Base-by-base conservation (phyloP, 2,329 filamentous ascomycete species). In the Fusarium dlaminii region DNA sequence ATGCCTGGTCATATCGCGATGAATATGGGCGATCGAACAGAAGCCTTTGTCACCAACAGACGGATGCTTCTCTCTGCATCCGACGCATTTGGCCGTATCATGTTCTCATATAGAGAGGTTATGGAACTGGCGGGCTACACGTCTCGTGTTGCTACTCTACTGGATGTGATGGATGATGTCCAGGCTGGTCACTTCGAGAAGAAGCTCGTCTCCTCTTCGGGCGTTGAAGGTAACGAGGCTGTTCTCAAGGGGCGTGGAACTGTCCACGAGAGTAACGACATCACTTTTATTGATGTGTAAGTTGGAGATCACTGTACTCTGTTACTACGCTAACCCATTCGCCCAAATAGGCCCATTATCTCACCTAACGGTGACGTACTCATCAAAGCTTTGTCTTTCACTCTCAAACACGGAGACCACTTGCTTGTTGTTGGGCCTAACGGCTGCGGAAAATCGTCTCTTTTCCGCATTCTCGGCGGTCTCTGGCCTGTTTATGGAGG, bases 401-500 rank as follows among this genome's bases (percentile, higher is more conserved):
- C 91, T 34, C 94, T 99, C 72, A 90, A 91, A 63, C 92, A 93
- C 3, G 94, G 95, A 63, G 94, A 98, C 68, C 96, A 99, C 78
- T 89, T 99, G 12, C 90, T 99, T 42, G 96, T 99, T 46, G 94
- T 98, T 46, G 96, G 96, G 2, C 96, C 96, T 29, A 99, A 99
- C 81, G 96, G 96, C 42, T 99, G 96, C 82, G 96, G 96, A 46
- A 99, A 99, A 83, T 98, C 94, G 1, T 97, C 93, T 22, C 88
- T 99, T 7, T 99, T 99, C 89, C 92, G 96, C 42, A 99, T 99
- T 76, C 89, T 99, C 2, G 96, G 96, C 70, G 96, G 96, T 1
- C 87, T 99, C 6, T 99, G 96, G 96, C 96, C 96, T 22, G 96
- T 98, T 18, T 99, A 99, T 82, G 96, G 96, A 74, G 96, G 96